Conservation (phyloP, 805 yeast genomes). For the Limtongia smithiae region DNA sequence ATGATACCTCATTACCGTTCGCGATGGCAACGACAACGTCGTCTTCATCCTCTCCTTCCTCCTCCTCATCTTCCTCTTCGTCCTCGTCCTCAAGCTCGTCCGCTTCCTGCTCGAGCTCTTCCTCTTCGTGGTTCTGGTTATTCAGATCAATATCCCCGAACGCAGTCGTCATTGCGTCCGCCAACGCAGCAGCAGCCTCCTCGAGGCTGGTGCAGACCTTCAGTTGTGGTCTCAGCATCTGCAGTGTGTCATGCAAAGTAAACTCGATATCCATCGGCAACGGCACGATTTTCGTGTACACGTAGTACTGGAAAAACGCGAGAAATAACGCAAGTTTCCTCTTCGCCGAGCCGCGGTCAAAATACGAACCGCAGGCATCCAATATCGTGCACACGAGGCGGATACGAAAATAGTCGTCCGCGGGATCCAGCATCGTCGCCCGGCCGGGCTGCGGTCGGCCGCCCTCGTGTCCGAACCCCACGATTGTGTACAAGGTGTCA, state of each 20-base stretch:
- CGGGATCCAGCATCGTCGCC: slow-evolving; percentile 51
- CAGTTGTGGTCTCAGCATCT: slow-evolving; percentile 37
- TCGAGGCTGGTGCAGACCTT: slow-evolving; percentile 40
- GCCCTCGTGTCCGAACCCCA: slow-evolving; percentile 63
- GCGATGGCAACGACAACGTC: slow-evolving; percentile 3
- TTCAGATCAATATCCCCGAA: slow-evolving; percentile 15
- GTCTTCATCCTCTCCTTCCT: slow-evolving; percentile 5
- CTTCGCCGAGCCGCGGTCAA: slow-evolving; percentile 19
- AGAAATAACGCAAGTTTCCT: slow-evolving; percentile 44
- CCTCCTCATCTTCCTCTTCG: slow-evolving; percentile 18
- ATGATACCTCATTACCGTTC: slow-evolving; percentile 5
- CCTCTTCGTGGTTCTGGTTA: slow-evolving; percentile 1
- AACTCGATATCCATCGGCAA: slow-evolving; percentile 65
- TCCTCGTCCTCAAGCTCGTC: slow-evolving; percentile 9
- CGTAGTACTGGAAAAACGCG: slow-evolving; percentile 67
- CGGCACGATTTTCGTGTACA: slow-evolving; percentile 51
- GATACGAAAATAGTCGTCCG: slow-evolving; percentile 68
- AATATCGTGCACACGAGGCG: slow-evolving; percentile 50
- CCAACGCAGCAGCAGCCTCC: slow-evolving; percentile 46
- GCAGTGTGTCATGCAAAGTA: slow-evolving; percentile 47
- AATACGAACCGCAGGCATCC: slow-evolving; percentile 33
- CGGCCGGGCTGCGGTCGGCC: slow-evolving; percentile 51
- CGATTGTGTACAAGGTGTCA: slow-evolving; percentile 52
- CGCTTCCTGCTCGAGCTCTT: slow-evolving; percentile 13
- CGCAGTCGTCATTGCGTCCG: slow-evolving; percentile 10